Evolutionary conservation across 352 stramenopile species (phyloP).

Genomic region (Peronospora tabacina): DNA sequence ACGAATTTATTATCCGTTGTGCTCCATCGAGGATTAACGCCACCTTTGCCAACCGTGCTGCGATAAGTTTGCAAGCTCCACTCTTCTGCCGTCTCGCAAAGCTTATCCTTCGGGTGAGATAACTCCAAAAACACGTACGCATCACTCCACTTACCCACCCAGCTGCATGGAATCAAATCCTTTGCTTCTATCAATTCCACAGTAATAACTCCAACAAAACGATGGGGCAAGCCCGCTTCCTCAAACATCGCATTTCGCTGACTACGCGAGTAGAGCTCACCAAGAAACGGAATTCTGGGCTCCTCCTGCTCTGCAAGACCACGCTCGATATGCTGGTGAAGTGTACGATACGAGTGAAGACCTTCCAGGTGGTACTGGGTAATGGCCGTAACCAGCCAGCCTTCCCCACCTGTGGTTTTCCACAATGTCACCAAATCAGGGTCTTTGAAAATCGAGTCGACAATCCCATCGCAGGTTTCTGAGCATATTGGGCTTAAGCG

Average conservation of each 20-base stretch:
- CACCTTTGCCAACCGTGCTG: conserved; percentile 42
- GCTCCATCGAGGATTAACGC: conserved; percentile 52
- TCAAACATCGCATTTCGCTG: conserved; percentile 77
- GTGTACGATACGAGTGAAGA: conserved; percentile 44
- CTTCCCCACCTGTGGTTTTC: conserved; percentile 58
- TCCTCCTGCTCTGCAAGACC: conserved; percentile 40
- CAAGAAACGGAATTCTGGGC: conserved; percentile 41
- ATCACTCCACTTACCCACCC: conserved; percentile 61
- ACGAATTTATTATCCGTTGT: conserved; percentile 44
- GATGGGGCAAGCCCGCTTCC: conserved; percentile 64
- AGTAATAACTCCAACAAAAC: conserved; percentile 60
- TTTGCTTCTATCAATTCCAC: conserved; percentile 63
- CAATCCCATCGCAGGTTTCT: conserved; percentile 57
- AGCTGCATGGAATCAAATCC: conserved; percentile 63
- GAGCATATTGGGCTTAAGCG: conserved; percentile 55
- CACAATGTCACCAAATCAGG: conserved; percentile 61
- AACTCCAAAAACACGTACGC: conserved; percentile 72
- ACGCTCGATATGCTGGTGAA: conserved; percentile 28
- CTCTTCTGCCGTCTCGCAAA: conserved; percentile 39
- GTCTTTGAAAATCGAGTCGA: conserved; percentile 52
- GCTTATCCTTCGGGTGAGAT: conserved; percentile 27
- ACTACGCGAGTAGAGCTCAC: conserved; percentile 59
- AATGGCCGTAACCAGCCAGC: conserved; percentile 78
- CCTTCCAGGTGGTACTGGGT: conserved; percentile 72
- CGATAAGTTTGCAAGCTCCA: conserved; percentile 75